phyloP scores from a whole-genome alignment of 2,329 filamentous ascomycete species.

The Didymella arachidicola region DNA sequence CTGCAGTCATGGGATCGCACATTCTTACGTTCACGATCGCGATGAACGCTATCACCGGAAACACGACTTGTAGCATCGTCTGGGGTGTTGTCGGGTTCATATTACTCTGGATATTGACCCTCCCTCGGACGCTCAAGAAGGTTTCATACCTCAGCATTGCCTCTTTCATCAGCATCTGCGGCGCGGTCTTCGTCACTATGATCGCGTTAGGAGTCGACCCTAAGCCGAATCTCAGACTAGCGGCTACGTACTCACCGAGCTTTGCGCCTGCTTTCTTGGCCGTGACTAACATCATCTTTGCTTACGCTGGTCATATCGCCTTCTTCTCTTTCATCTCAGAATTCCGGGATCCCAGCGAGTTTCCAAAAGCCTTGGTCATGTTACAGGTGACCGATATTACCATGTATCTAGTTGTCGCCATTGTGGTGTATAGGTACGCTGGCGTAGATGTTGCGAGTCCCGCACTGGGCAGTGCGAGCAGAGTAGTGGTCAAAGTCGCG shows the following conservation, averaged over 20 bases:
- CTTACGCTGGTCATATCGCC: constrained; percentile 70
- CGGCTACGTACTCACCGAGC: constrained; percentile 25
- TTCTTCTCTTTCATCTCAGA: constrained; percentile 73
- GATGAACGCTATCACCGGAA: constrained; percentile 67
- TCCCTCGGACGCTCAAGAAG: constrained; percentile 68
- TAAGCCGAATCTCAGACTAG: constrained; percentile 36
- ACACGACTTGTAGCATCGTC: constrained; percentile 68
- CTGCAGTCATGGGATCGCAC: constrained; percentile 62
- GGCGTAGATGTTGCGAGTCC: constrained; percentile 68
- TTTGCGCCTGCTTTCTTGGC: constrained; percentile 32
- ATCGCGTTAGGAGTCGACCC: constrained; percentile 65
- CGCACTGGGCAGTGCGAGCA: constrained; percentile 67
- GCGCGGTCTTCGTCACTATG: constrained; percentile 71
- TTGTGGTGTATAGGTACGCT: constrained; percentile 71
- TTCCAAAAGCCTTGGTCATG: constrained; percentile 67
- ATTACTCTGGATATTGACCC: constrained; percentile 66
- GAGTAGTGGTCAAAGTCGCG: constrained; percentile 68
- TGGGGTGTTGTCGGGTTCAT: constrained; percentile 68
- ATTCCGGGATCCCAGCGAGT: constrained; percentile 66
- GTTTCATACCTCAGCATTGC: constrained; percentile 68
- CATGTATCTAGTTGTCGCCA: constrained; percentile 71
- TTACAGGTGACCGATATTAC: constrained; percentile 66
- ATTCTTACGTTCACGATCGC: constrained; percentile 73
- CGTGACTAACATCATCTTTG: constrained; percentile 70
- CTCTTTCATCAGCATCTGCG: constrained; percentile 69